A percentile compares a stretch with the other conserved stretches of the same genome.
Evolutionary conservation across 495 filamentous ascomycete species (phyloP).

Genomic region (Umbilicaria muhlenbergii): DNA sequence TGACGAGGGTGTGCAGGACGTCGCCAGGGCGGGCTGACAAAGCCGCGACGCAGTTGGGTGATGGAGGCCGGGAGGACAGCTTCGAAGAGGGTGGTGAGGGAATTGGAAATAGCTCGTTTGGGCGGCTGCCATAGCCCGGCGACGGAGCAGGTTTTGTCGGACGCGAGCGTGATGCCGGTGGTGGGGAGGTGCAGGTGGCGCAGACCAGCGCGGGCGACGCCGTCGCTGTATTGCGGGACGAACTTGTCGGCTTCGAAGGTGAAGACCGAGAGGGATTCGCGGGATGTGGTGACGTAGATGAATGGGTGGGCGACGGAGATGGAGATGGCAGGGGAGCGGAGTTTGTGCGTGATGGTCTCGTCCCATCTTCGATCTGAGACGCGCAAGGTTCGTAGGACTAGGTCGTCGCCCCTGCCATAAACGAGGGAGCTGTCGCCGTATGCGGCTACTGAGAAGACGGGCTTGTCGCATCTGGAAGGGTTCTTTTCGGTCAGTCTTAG

Average conservation of each 20-base stretch:
- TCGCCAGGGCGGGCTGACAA: constrained; percentile 28
- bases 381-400: constrained; percentile 7
- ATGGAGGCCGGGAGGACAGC: constrained; percentile 33
- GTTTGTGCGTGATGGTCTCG: constrained; percentile 15
- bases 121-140: constrained; percentile 34
- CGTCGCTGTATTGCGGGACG: constrained; percentile 19
- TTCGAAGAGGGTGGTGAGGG: constrained; percentile 32
- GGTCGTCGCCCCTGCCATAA: constrained; percentile 10
- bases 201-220: constrained; percentile 22
- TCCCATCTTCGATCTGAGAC: constrained; percentile 12
- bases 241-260: constrained; percentile 19
- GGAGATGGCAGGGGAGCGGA: constrained; percentile 27
- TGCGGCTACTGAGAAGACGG: constrained; percentile 28
- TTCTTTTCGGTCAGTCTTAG: constrained; percentile 17
- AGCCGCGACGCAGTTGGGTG: constrained; percentile 27
- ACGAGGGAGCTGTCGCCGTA: constrained; percentile 18
- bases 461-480: constrained; percentile 19
- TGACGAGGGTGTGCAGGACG: constrained; percentile 2
- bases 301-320: constrained; percentile 24
- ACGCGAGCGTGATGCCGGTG: constrained; percentile 17
- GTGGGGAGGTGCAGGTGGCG: constrained; percentile 22
- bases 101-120: constrained; percentile 19
- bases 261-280: constrained; percentile 26
- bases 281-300: constrained; percentile 28
- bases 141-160: constrained; percentile 23